Base-by-base conservation (phyloP, 1,284 basidiomycete species). In the Leccinum pachyderme region DNA sequence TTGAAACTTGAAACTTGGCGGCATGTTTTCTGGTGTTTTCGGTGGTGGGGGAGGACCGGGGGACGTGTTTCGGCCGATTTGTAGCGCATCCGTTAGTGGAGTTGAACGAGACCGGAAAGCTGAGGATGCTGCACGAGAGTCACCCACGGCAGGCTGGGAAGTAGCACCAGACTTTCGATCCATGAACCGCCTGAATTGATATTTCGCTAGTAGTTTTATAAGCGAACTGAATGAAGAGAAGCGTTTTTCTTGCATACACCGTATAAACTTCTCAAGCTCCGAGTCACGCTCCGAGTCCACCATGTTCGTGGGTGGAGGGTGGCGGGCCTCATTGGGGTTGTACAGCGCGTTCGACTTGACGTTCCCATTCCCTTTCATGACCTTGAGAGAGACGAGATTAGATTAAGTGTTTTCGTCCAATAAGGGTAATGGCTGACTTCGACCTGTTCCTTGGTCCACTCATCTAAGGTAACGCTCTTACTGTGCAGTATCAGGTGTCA, bases 371-470 rank as follows among this genome's bases (percentile, higher is more conserved):
- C 81, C 77, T 66, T 81, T 87, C 87, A 94, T 93, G 52, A 73
- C 74, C 86, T 81, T 58, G 37, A 47, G 47, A 56, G 28, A 54
- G 52, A 56, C 37, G 31, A 52, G 33, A 45, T 51, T 39, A 44
- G 50, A 47, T 55, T 33, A 59, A 57, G 35, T 58, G 52, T 60
- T 57, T 28, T 51, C 53, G 31, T 53, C 35, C 29, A 55, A 49
- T 24, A 53, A 54, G 49, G 44, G 25, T 51, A 57, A 53, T 48
- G 56, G 46, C 81, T 58, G 58, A 89, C 89, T 71, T 92, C 89
- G 46, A 92, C 83, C 71, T 94, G 91, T 59, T 93, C 92, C 65
- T 86, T 90, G 28, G 83, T 81, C 92, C 92, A 94, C 41, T 84
- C 78, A 67, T 94, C 91, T 73, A 94, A 75, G 1, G 87, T 89